These are phyloP conservation scores for Talaromyces stipitatus DNA, from an alignment of 495 filamentous ascomycete genomes.

Conservation along the genomic window DNA sequence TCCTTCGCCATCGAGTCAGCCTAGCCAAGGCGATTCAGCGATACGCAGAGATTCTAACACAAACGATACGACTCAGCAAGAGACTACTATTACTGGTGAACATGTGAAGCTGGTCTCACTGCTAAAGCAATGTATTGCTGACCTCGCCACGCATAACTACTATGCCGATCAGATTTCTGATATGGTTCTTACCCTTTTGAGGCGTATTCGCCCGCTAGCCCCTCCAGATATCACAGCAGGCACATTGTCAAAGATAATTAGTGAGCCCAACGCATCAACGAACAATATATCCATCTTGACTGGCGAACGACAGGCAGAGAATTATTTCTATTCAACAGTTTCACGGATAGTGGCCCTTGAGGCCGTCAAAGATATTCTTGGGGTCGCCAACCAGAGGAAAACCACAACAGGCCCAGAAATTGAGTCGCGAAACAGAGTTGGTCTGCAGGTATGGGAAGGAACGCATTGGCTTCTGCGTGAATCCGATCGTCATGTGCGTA, in stretches of 20 bases:
- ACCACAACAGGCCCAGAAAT: constrained; percentile 51
- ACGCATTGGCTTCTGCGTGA: constrained; percentile 85
- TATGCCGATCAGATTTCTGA: constrained; percentile 90
- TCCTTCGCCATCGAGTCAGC: neutral
- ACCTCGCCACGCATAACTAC: constrained; percentile 87
- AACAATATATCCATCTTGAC: constrained; percentile 31
- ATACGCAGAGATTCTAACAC: constrained; percentile 1
- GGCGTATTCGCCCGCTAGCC: constrained; percentile 60
- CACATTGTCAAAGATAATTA: constrained; percentile 32
- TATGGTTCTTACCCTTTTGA: constrained; percentile 74
- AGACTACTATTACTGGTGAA: constrained; percentile 29
- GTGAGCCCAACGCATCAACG: constrained; percentile 26
- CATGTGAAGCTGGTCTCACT: constrained; percentile 51
- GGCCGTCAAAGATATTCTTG: constrained; percentile 70
- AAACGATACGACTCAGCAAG: constrained; percentile 12
- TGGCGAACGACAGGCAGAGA: constrained; percentile 43
- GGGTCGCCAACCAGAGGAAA: constrained; percentile 63
- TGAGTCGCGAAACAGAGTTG: constrained; percentile 63
- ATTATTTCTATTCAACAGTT: constrained; percentile 64
- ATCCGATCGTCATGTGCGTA: constrained; percentile 63
- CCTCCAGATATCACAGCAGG: constrained; percentile 12
- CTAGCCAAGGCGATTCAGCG: constrained; percentile 8
- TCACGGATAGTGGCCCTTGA: constrained; percentile 71
- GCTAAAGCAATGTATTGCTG: constrained; percentile 69
- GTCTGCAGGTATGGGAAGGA: constrained; percentile 78